phyloP scores from a whole-genome alignment of 2,329 filamentous ascomycete genomes.

The Xylariaceae sp. region DNA sequence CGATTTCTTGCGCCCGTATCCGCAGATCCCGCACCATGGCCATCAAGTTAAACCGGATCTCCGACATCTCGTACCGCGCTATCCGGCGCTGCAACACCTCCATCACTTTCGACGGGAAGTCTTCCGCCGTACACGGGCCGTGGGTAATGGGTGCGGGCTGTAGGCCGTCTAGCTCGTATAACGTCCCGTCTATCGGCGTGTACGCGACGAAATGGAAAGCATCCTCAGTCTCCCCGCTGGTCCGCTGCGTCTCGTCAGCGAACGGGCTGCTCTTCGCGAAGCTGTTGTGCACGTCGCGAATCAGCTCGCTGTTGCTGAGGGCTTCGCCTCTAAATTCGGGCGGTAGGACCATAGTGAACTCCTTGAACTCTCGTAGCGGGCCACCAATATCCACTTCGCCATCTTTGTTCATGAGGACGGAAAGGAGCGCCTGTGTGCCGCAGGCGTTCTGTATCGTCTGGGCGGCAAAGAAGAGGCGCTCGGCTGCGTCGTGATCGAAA shows the following conservation, averaged over 20 bases:
- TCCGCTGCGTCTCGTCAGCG: constrained; percentile 81
- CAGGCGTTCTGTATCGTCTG: constrained; percentile 99
- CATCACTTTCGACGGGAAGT: constrained; percentile 81
- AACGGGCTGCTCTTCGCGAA: constrained; percentile 90
- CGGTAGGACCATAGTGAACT: constrained; percentile 84
- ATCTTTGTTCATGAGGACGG: constrained; percentile 83
- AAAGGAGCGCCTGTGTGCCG: constrained; percentile 92
- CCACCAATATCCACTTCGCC: constrained; percentile 70
- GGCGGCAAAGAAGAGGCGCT: constrained; percentile 87
- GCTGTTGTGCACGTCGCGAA: constrained; percentile 83
- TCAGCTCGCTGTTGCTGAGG: constrained; percentile 65
- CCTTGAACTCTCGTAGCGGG: constrained; percentile 76
- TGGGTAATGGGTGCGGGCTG: constrained; percentile 92
- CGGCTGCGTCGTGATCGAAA: constrained; percentile 75
- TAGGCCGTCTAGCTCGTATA: constrained; percentile 95
- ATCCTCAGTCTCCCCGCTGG: constrained; percentile 76
- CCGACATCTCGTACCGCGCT: constrained; percentile 77
- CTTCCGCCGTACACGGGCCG: constrained; percentile 68
- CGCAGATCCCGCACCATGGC: constrained; percentile 88
- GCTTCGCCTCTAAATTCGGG: constrained; percentile 68
- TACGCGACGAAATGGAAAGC: constrained; percentile 99
- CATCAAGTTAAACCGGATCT: constrained; percentile 95
- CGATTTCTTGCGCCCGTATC: constrained; percentile 75
- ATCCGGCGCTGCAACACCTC: constrained; percentile 85
- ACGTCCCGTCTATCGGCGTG: constrained; percentile 72